Percentiles rank a stretch among this genome's conserved stretches.
Evolutionary conservation across 352 stramenopile genomes (phyloP).

Genomic region (Phytophthora crassamura): DNA sequence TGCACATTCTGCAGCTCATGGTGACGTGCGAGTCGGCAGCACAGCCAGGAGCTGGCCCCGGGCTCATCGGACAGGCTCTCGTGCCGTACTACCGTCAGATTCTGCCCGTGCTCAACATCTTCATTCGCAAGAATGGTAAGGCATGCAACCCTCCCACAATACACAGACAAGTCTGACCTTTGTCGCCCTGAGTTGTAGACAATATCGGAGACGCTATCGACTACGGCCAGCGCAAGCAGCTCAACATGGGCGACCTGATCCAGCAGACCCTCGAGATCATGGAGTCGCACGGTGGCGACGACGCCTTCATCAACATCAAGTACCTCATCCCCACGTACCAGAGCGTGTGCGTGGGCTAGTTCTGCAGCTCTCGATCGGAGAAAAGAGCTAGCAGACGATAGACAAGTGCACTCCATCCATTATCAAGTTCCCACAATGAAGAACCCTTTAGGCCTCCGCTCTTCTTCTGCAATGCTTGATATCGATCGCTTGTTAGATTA

Average conservation of each 20-base stretch:
- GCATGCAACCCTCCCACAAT: background rate
- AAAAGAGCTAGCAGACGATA: background rate
- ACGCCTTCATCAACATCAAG: slow-evolving; percentile 99
- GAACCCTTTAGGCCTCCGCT: background rate
- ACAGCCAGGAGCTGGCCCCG: slow-evolving; percentile 76
- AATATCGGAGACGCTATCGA: slow-evolving; percentile 97
- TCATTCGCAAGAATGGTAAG: slow-evolving; percentile 95
- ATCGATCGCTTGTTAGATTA: background rate
- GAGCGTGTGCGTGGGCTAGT: slow-evolving; percentile 85
- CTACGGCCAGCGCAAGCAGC: slow-evolving; percentile 95
- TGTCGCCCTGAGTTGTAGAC: slow-evolving; percentile 48
- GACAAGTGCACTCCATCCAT: too few relatives aligned
- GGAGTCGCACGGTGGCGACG: slow-evolving; percentile 95
- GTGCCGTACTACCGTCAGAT: slow-evolving; percentile 99
- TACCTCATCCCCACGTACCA: slow-evolving; percentile 98
- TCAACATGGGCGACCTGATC: slow-evolving; percentile 97
- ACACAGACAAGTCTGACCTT: background rate
- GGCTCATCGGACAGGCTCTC: slow-evolving; percentile 95
- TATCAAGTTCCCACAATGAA: too few relatives aligned
- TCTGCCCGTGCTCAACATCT: slow-evolving; percentile 97
- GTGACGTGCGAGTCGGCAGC: slow-evolving; percentile 92
- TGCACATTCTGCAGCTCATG: slow-evolving; percentile 97
- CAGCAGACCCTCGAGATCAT: slow-evolving; percentile 97
- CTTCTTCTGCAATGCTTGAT: background rate
- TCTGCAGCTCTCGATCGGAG: background rate